phyloP scores from a whole-genome alignment of 2,329 filamentous ascomycete genomes.

The Diaporthe sp. region DNA sequence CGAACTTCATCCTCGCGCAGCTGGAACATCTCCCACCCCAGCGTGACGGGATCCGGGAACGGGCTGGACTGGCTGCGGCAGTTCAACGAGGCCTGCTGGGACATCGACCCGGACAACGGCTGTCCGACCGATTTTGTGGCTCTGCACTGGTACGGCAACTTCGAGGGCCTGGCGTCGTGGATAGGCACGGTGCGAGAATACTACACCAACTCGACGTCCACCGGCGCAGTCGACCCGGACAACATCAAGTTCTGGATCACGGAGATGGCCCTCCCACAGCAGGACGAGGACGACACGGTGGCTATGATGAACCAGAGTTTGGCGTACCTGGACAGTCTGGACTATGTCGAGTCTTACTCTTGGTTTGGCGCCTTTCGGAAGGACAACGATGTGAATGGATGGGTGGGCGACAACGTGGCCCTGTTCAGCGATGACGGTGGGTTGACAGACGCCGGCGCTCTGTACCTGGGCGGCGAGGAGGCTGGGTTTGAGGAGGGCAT shows the following conservation, averaged over 20 bases:
- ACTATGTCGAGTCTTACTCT: slow-evolving; percentile 55
- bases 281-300: slow-evolving; percentile 51
- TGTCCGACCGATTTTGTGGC: slow-evolving; percentile 58
- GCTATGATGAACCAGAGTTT: slow-evolving; percentile 58
- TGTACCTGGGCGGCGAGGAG: slow-evolving; percentile 56
- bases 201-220: slow-evolving; percentile 46
- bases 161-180: slow-evolving; percentile 53
- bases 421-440: slow-evolving; percentile 55
- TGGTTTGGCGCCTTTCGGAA: slow-evolving; percentile 59
- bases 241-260: slow-evolving; percentile 55
- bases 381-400: slow-evolving; percentile 54
- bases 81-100: slow-evolving; percentile 58
- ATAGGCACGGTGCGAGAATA: slow-evolving; percentile 53
- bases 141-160: slow-evolving; percentile 59
- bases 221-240: slow-evolving; percentile 42
- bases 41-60: slow-evolving; percentile 56
- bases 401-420: slow-evolving; percentile 56
- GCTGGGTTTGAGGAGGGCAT: slow-evolving; percentile 55
- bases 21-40: slow-evolving; percentile 58
- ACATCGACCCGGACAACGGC: slow-evolving; percentile 52
- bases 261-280: slow-evolving; percentile 56
- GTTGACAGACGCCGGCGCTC: slow-evolving; percentile 55
- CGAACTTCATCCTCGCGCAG: slow-evolving; percentile 44
- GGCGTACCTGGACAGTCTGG: slow-evolving; percentile 51
- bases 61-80: slow-evolving; percentile 56